Percentiles rank a stretch among this genome's conserved stretches.
phyloP scores from a whole-genome alignment of 176 grass and related monocot genomes.

The Chloris gayana region DNA sequence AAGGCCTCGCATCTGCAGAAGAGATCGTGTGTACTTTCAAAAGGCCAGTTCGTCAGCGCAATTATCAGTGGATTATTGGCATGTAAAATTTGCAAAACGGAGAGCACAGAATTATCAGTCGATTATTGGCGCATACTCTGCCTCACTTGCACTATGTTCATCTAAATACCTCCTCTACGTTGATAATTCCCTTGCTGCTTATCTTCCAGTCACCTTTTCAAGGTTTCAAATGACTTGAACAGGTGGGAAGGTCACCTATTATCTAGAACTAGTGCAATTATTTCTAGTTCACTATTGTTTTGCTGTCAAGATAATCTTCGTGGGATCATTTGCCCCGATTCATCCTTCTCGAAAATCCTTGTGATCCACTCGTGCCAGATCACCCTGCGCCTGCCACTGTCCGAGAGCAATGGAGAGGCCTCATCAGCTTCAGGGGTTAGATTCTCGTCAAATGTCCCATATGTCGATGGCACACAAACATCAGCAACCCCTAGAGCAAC shows the following conservation, averaged over 20 bases:
- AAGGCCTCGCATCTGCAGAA: not conserved
- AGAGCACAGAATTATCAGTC: not conserved
- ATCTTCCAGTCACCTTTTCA: constrained; percentile 29
- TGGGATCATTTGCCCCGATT: constrained; percentile 64
- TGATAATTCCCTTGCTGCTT: not conserved
- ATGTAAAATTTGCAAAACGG: too few species aligned
- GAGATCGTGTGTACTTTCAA: not conserved
- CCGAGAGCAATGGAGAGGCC: constrained; percentile 7
- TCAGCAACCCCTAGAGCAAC: constrained; percentile 61
- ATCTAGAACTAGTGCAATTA: not conserved
- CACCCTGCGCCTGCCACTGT: constrained; percentile 25
- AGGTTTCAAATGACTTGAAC: constrained; percentile 39
- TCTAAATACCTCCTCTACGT: constrained; percentile 7
- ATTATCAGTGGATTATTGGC: not conserved
- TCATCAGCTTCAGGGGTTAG: constrained; percentile 12
- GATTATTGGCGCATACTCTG: too few species aligned
- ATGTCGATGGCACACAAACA: constrained; percentile 39
- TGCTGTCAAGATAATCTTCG: constrained; percentile 29
- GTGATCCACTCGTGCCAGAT: constrained; percentile 66
- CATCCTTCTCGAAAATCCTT: constrained; percentile 71
- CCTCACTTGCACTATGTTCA: not conserved
- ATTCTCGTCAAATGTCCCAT: constrained; percentile 70
- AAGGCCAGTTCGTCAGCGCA: not conserved
- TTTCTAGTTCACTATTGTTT: not conserved
- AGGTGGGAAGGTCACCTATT: not conserved